phyloP scores from a whole-genome alignment of 805 yeast species.

The Pachysolen tannophilus region DNA sequence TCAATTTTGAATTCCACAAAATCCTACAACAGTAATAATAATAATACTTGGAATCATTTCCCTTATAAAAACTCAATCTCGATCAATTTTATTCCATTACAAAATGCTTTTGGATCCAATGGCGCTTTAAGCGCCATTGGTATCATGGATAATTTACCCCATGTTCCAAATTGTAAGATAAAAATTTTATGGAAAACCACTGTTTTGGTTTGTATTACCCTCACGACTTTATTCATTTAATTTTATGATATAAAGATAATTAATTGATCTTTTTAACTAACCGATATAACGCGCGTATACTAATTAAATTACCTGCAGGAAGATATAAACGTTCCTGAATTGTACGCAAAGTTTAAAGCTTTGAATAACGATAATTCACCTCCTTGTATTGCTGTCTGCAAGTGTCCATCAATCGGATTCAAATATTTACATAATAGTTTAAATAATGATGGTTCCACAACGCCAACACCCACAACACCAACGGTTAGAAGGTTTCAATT shows the following conservation, averaged over 20 bases:
- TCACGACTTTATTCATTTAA: no score
- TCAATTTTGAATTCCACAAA: no score
- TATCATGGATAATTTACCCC: no score
- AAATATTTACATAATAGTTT: background rate
- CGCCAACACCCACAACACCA: no score
- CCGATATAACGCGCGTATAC: background rate
- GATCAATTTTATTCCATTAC: conserved; percentile 3
- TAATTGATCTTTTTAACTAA: background rate
- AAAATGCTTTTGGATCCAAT: no score
- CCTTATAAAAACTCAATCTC: conserved; percentile 6
- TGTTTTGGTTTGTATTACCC: no score
- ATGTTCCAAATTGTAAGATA: conserved; percentile 1
- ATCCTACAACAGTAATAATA: background rate
- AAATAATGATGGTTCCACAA: background rate
- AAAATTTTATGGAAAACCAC: conserved; percentile 5
- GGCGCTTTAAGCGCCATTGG: no score
- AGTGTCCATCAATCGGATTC: conserved; percentile 2
- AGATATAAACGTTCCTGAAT: conserved; percentile 3
- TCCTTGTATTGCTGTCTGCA: conserved; percentile 1
- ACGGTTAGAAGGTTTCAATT: conserved; percentile 2
- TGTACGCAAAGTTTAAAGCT: conserved; percentile 1
- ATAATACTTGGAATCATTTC: conserved; percentile 6
- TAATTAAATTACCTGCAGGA: background rate
- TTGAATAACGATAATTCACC: background rate
- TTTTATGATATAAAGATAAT: background rate